Conservation (phyloP, 805 yeast genomes). For the Kodamaea fukazawae region DNA sequence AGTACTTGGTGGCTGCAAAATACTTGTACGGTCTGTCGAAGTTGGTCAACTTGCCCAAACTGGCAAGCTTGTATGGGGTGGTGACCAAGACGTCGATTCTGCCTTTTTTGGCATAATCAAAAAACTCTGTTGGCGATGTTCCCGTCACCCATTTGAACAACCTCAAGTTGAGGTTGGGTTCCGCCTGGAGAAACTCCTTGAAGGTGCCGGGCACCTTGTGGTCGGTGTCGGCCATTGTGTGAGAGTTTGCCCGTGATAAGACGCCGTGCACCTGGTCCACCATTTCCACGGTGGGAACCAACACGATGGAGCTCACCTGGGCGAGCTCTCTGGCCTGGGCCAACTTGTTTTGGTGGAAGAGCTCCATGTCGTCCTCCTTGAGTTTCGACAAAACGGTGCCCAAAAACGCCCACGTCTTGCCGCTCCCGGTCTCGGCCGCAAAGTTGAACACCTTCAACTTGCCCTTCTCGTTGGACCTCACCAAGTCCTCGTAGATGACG, state of each 20-base stretch:
- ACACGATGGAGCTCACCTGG: slow-evolving; percentile 63
- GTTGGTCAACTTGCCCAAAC: slow-evolving; percentile 31
- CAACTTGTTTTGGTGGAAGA: slow-evolving; percentile 22
- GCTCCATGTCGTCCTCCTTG: slow-evolving; percentile 49
- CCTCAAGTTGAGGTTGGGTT: slow-evolving; percentile 40
- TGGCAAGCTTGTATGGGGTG: slow-evolving; percentile 75
- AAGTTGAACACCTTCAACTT: slow-evolving; percentile 62
- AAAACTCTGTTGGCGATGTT: slow-evolving; percentile 51
- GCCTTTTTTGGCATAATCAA: slow-evolving; percentile 39
- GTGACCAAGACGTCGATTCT: slow-evolving; percentile 79
- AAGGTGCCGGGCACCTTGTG: slow-evolving; percentile 20
- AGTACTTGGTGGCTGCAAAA: slow-evolving; percentile 48
- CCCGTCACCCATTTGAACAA: slow-evolving; percentile 63
- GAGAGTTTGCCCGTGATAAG: slow-evolving; percentile 28
- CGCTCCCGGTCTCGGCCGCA: slow-evolving; percentile 97
- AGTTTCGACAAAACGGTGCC: slow-evolving; percentile 71
- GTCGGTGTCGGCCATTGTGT: slow-evolving; percentile 20
- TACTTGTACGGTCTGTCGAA: slow-evolving; percentile 32
- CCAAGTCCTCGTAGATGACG: slow-evolving; percentile 25
- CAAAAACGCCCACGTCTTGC: slow-evolving; percentile 91
- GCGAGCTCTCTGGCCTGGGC: slow-evolving; percentile 25
- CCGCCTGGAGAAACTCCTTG: slow-evolving; percentile 21
- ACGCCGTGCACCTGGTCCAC: slow-evolving; percentile 71
- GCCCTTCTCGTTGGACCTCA: slow-evolving; percentile 27
- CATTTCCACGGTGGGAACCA: slow-evolving; percentile 87